Evolutionary conservation across 1,139 yeast genomes (phyloP).

Genomic region (Yamadazyma triangularis): DNA sequence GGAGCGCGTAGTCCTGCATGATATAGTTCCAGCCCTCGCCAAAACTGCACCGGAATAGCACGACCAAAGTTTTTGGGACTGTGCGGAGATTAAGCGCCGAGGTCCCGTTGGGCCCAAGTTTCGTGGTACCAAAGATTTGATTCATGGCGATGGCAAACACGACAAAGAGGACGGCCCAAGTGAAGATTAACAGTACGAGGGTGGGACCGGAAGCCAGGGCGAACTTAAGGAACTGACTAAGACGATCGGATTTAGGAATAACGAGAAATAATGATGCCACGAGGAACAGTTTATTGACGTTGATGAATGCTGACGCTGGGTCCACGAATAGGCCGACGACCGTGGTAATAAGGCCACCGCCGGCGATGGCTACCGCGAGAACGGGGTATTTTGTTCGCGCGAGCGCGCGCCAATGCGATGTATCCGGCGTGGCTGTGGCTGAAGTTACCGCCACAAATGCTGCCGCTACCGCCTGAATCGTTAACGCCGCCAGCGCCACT

Average conservation of each 20-base stretch:
- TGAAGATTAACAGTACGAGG: slow-evolving; percentile 64
- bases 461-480: slow-evolving; percentile 49
- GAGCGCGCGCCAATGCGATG: too few relatives aligned
- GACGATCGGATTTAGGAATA: slow-evolving; percentile 71
- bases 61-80: slow-evolving; percentile 74
- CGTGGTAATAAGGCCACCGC: slow-evolving; percentile 49
- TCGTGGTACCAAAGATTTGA: slow-evolving; percentile 86
- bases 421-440: too few relatives aligned
- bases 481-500: slow-evolving; percentile 44
- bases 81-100: slow-evolving; percentile 77
- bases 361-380: slow-evolving; percentile 42
- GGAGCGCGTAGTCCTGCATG: slow-evolving; percentile 70
- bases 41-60: slow-evolving; percentile 81
- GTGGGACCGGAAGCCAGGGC: slow-evolving; percentile 82
- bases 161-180: slow-evolving; percentile 81
- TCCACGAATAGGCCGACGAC: slow-evolving; percentile 38
- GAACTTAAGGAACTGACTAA: slow-evolving; percentile 73
- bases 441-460: slow-evolving; percentile 50
- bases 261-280: slow-evolving; percentile 61
- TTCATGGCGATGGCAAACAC: slow-evolving; percentile 91
- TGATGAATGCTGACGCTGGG: slow-evolving; percentile 41
- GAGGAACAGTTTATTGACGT: slow-evolving; percentile 59
- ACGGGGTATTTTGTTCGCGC: slow-evolving; percentile 66
- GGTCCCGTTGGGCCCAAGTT: slow-evolving; percentile 70
- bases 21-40: slow-evolving; percentile 97